Base-by-base conservation (phyloP, 805 yeast species). In the Kodamaea jinghongensis region DNA sequence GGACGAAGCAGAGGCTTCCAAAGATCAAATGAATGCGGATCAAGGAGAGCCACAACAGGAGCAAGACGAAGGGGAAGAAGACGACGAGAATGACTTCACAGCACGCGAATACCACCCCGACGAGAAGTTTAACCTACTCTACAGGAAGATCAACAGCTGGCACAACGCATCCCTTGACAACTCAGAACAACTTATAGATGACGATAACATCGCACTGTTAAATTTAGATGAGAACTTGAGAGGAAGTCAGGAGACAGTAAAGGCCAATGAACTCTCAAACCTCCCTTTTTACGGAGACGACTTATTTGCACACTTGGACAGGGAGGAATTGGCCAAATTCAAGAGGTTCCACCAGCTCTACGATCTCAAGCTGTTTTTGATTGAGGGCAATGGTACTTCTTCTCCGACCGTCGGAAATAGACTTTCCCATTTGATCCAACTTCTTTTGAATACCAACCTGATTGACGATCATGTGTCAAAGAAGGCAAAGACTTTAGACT, bases 141-240 rank as follows among this genome's bases (percentile, higher is more conserved):
- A 37, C 29, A 33, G 30, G 27, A 47, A 44, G 37, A 47, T 47
- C 6, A 41, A 47, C 31, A 31, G 36, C 28, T 47, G 50, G 50
- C 39, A 44, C 30, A 34, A 42, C 28, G 27, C 48, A 14, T 35
- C 32, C 27, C 22, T 41, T 12, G 30, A 34, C 8, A 30, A 42
- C 14, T 34, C 42, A 6, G 48, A 42, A 12, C 23, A 6, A 54
- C 52, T 27, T 13, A 29, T 59, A 9, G 48, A 58, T 6, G 64
- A 60, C 42, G 70, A 63, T 39, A 63, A 65, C 45, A 51, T 58
- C 4, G 70, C 70, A 12, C 54, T 61, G 30, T 63, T 68, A 68
- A 60, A 65, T 40, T 46, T 65, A 32, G 68, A 63, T 35, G 65
- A 60, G 35, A 48, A 54, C 41, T 32, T 47, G 23, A 46, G 41